phyloP scores from a whole-genome alignment of 495 filamentous ascomycete species.

The Aspergillus steynii region DNA sequence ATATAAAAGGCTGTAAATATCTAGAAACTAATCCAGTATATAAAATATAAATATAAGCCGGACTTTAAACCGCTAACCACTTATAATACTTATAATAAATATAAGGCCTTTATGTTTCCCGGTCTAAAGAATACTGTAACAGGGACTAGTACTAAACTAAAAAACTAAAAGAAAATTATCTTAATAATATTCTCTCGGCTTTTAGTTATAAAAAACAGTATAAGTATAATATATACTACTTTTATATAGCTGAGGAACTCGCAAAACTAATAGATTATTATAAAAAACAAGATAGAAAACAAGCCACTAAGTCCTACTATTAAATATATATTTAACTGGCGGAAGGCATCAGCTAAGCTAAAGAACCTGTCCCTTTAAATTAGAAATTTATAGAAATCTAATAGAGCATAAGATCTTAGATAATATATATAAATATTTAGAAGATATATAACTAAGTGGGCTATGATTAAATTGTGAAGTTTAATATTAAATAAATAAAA shows the following conservation, averaged over 20 bases:
- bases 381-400: no score
- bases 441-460: no score
- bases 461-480: no score
- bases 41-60: slow-evolving; percentile 16
- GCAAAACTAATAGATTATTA: slow-evolving; percentile 1
- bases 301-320: slow-evolving; percentile 5
- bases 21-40: slow-evolving; percentile 18
- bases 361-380: no score
- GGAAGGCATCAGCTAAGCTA: no score
- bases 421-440: no score
- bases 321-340: neutral
- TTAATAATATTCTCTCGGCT: slow-evolving; percentile 6
- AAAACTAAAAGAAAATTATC: neutral
- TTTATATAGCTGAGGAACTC: slow-evolving; percentile 1
- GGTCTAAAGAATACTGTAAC: neutral
- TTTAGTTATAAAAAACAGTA: slow-evolving; percentile 1
- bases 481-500: no score
- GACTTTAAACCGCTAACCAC: slow-evolving; percentile 18
- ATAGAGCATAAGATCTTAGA: no score
- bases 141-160: neutral
- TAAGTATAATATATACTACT: slow-evolving; percentile 2
- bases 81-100: slow-evolving; percentile 9
- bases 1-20: slow-evolving; percentile 18
- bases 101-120: slow-evolving; percentile 12
- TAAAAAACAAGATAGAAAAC: slow-evolving; percentile 2